Conservation (phyloP, 306 rosid genomes). For the Quercus suber region DNA sequence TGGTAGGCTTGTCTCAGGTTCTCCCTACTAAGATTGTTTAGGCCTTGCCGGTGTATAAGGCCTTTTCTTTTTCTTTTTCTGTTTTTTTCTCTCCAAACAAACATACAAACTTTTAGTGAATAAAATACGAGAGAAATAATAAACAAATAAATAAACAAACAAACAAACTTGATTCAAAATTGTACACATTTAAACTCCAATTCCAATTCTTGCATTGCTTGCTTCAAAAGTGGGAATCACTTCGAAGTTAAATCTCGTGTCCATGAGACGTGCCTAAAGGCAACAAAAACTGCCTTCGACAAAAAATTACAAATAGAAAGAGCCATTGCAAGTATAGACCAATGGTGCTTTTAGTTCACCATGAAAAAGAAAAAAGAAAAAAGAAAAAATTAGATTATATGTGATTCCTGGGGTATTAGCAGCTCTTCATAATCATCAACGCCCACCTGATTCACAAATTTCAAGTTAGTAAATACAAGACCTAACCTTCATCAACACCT, state of each 20-base stretch:
- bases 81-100: too few relatives aligned
- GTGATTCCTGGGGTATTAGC: slow-evolving; percentile 56
- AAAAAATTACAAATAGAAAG: background rate
- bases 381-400: slow-evolving; percentile 41
- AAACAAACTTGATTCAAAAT: background rate
- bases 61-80: too few relatives aligned
- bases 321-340: background rate
- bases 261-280: background rate
- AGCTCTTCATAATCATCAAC: slow-evolving; percentile 74
- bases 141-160: background rate
- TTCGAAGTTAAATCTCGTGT: background rate
- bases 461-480: slow-evolving; percentile 15
- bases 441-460: slow-evolving; percentile 47
- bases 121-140: too few relatives aligned
- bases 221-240: background rate
- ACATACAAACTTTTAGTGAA: too few relatives aligned
- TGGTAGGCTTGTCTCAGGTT: too few relatives aligned
- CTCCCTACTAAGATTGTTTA: too few relatives aligned
- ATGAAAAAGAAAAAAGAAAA: background rate
- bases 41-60: too few relatives aligned
- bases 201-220: background rate
- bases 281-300: background rate
- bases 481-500: slow-evolving; percentile 5
- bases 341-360: background rate
- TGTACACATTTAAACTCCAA: background rate